Evolutionary conservation across 2,329 filamentous ascomycete genomes (phyloP), one percentile per base, ranked within the genome.

Genomic region (Ramularia endophylla): DNA sequence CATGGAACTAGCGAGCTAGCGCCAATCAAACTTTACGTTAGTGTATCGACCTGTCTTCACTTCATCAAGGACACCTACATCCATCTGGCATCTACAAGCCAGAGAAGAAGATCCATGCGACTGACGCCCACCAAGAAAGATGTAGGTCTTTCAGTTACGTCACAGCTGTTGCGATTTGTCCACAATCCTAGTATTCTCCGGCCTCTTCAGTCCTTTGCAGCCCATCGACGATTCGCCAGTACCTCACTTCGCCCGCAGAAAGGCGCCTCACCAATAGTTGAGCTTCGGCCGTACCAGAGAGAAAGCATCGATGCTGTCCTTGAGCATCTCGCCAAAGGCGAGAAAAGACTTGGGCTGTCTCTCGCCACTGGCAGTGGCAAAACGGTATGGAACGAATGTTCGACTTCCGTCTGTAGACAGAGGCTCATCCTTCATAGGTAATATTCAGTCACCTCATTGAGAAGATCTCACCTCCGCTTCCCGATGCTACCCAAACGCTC

Each of bases 381-480:
- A 62, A 95, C 88, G 9, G 50, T 46, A 40, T 8, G 40, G 20
- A 18, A 15, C 5, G 16, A 25, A 8, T 13, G 9, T 5, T 85
- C 83, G 62, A 44, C 71, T 18, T 12, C 27, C 31, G 22, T 9
- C 12, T 13, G 15, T 8, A 37, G 9, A 30, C 13, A 6, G 11
- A n/a, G 11, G 15, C 17, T 20, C 11, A 34, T 8, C 12, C 2
- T 13, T 17, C 22, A 4, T 51, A 87, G 84, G 82, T 98, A 59
- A 89, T 98, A 55, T 98, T 98, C 68, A 97, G 90, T 9, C 88
- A 95, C 61, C 75, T 98, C 33, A 94, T 98, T 48, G 80, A 86
- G 56, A 83, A 85, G 43, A 72, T 97, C 37, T 64, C 70, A 38
- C 65, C 81, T 5, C 71, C 69, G 8, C 68, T 71, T 38, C 61